Base-by-base conservation (phyloP, 2,329 filamentous ascomycete genomes). In the Exophiala calicioides region DNA sequence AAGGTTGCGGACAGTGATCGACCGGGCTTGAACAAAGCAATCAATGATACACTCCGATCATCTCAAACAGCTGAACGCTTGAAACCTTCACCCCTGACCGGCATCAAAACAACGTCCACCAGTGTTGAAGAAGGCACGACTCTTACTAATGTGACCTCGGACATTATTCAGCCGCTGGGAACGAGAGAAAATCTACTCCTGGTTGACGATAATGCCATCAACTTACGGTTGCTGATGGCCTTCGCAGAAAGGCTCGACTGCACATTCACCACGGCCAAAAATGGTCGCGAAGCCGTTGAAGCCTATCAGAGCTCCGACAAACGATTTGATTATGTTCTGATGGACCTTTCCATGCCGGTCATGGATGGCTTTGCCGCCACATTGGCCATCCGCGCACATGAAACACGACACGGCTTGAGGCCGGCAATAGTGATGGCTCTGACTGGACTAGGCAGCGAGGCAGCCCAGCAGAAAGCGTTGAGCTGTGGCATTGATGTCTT, bases 341-440 rank as follows among this genome's bases (percentile, higher is more conserved):
- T 75, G 72, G 72, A 75, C 44, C 68, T 75, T 39, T 67, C 61
- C 37, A 75, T 75, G 72, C 72, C 72, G 1, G 60, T 73, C 3
- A 65, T 74, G 64, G 64, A 73, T 48, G 73, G 73, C 2, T 60
- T 75, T 43, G 61, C 65, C 26, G 71, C 73, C 5, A 75, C 72
- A 1, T 59, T 62, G 10, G 60, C 62, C 6, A 75, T 76, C 38
- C 69, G 73, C 6, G 50, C 58, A 5, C 59, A 67, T 52, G 63
- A 63, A 34, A 33, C 42, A 5, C 18, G 32, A 3, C 30, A 38
- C 10, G 29, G 34, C 13, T 20, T n/a, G 15, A 39, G 44, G 20
- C 50, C 46, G 10, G 55, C 59, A 2, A 56, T 60, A 40, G 62
- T 68, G 33, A 63, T 68, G 30, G 66, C 66, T 12, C 53, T 68